These are phyloP conservation scores for Verticillium dahliae DNA, from an alignment of 2,329 filamentous ascomycete genomes.

Conservation along the genomic window DNA sequence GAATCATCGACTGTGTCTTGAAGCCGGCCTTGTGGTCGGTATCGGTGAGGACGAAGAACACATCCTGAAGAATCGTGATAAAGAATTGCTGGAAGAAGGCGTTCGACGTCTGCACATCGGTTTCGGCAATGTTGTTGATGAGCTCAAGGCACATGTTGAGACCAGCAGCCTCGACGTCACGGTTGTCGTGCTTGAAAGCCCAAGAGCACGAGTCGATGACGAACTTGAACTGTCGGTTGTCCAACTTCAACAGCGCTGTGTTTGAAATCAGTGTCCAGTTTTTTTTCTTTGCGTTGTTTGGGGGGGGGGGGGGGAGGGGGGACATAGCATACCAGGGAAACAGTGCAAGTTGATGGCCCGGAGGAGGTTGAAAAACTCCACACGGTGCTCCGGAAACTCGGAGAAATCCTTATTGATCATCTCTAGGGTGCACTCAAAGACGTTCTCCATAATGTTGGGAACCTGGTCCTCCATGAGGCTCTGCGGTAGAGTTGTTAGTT, in stretches of 20 bases:
- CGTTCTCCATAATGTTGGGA: constrained; percentile 93
- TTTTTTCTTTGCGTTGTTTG: background rate
- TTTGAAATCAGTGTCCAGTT: background rate
- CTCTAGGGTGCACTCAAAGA: constrained; percentile 95
- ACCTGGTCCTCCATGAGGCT: constrained; percentile 97
- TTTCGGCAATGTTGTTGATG: constrained; percentile 94
- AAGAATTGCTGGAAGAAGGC: constrained; percentile 99
- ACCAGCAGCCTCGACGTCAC: constrained; percentile 91
- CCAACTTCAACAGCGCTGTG: constrained; percentile 78
- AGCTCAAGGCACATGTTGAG: constrained; percentile 97
- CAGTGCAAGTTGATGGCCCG: constrained; percentile 95
- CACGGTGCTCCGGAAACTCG: constrained; percentile 95
- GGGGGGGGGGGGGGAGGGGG: too few relatives aligned
- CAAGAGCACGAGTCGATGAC: constrained; percentile 99
- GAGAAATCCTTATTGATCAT: constrained; percentile 99
- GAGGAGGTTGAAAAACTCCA: constrained; percentile 98
- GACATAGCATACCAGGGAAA: constrained; percentile 60
- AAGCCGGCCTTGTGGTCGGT: constrained; percentile 98
- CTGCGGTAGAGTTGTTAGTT: constrained; percentile 35
- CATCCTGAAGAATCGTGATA: constrained; percentile 89
- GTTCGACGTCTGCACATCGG: constrained; percentile 77
- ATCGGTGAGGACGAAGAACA: constrained; percentile 97
- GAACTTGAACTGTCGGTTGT: constrained; percentile 97
- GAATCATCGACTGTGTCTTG: constrained; percentile 91
- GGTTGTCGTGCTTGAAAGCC: constrained; percentile 99